A percentile compares a stretch with the other conserved stretches of the same genome.
Evolutionary conservation across 2,329 filamentous ascomycete species (phyloP).

Genomic region (Chaetomium sp.): DNA sequence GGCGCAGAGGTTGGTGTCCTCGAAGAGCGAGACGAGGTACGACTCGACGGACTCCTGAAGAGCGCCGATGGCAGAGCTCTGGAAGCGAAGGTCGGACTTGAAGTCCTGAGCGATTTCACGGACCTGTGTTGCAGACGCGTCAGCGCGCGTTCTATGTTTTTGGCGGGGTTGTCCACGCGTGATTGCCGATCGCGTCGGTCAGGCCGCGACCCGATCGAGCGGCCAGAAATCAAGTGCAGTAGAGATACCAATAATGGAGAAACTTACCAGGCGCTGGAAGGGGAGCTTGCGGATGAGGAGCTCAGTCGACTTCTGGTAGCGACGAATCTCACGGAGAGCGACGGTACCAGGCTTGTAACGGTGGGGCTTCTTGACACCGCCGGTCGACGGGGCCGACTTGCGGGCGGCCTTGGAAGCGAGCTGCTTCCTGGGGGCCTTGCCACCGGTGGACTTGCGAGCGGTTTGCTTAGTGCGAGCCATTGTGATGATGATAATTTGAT

Average conservation of each 20-base stretch:
- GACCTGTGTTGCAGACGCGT: constrained; percentile 41
- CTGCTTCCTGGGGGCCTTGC: constrained; percentile 85
- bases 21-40: constrained; percentile 95
- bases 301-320: constrained; percentile 96
- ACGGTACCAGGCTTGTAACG: constrained; percentile 87
- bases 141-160: constrained; percentile 12
- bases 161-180: constrained; percentile 10
- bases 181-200: neutral
- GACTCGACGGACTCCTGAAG: constrained; percentile 98
- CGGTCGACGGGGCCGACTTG: constrained; percentile 95
- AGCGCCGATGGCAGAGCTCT: constrained; percentile 94
- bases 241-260: neutral
- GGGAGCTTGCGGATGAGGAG: constrained; percentile 94
- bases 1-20: constrained; percentile 97
- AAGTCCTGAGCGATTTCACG: constrained; percentile 96
- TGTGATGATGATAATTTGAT: constrained; percentile 28
- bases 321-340: constrained; percentile 96
- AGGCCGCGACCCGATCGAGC: constrained; percentile 3
- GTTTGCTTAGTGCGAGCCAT: constrained; percentile 64
- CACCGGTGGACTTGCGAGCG: constrained; percentile 71
- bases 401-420: constrained; percentile 98
- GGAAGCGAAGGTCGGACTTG: constrained; percentile 94
- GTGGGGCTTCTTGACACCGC: constrained; percentile 95
- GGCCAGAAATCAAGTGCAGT: no score
- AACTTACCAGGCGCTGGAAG: constrained; percentile 81